Base-by-base conservation (phyloP, 129 eudicot genomes). In the Tagetes erecta region DNA sequence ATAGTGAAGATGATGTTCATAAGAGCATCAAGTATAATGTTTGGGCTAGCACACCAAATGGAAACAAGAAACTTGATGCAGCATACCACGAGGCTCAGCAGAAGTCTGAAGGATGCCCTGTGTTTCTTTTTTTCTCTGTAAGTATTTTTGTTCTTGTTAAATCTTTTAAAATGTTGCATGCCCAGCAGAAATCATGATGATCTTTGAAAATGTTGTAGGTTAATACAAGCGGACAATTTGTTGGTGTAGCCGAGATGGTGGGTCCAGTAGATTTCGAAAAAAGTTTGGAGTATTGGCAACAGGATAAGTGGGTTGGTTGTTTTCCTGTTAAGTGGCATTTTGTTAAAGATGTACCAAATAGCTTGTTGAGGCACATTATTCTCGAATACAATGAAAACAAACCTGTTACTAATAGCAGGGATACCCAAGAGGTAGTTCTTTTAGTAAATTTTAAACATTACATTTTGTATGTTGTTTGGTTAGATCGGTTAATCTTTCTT, bases 241-340 rank as follows among this genome's bases (percentile, higher is more conserved):
- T 91, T 47, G 96, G 97, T 31, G 73, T 88, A 52, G 97, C 97
- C 6, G 97, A 91, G 80, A 91, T 91, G 97, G 80, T 75, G 14
- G 97, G 96, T 3, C 84, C 88, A 0, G 96, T 88, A 73, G 97
- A 91, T 65, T 88, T 88, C 7, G 57, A 88, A 83, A 88, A 84
- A 87, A 91, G 83, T 52, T 77, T 91, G 13, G 96, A 91, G 77
- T 91, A 84, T 67, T 88, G 97, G 97, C 96, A 91, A 52, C 97
- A 91, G 47, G 95, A 91, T 80, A 91, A 91, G 76, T 88, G 97
- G 97, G 80, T 85, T 67, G 97, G 97, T 13, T 88, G 97, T 77
- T 88, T 91, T 59, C 96, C 97, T 38, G 92, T 91, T 0, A 88
- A 91, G 96, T 91, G 97, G 97, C 97, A 91, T 80, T 88, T 91